Conservation (phyloP, 805 yeast genomes). For the Saturnispora quitensis region DNA sequence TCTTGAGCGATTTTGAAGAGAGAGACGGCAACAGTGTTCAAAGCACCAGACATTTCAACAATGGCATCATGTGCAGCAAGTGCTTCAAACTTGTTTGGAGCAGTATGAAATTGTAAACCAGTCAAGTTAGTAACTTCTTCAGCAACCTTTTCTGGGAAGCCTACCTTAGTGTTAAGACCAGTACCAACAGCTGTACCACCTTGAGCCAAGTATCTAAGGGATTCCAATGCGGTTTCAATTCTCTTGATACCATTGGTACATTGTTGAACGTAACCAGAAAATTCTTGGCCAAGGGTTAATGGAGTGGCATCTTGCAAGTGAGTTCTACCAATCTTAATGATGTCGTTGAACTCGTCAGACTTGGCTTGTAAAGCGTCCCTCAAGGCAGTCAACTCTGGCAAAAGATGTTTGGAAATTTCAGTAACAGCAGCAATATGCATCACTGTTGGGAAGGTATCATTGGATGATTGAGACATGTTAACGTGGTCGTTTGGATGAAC, state of each 20-base stretch:
- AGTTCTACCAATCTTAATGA: conserved; percentile 98
- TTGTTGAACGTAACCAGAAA: conserved; percentile 94
- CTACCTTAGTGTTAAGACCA: conserved; percentile 89
- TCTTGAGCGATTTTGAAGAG: conserved; percentile 96
- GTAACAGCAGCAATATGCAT: conserved; percentile 99
- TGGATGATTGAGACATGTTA: conserved; percentile 97
- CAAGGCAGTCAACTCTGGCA: conserved; percentile 73
- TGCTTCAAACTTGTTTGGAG: conserved; percentile 98
- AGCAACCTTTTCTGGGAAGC: conserved; percentile 84
- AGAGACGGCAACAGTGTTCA: conserved; percentile 90
- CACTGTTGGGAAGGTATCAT: conserved; percentile 98
- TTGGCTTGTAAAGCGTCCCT: conserved; percentile 72
- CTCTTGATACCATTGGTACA: conserved; percentile 83
- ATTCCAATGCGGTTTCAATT: conserved; percentile 67
- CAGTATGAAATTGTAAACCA: conserved; percentile 83
- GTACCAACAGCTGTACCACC: conserved; percentile 99
- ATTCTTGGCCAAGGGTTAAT: conserved; percentile 94
- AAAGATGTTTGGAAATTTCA: conserved; percentile 63
- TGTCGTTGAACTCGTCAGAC: conserved; percentile 73
- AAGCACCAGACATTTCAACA: conserved; percentile 95
- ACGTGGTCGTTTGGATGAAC: conserved; percentile 99
- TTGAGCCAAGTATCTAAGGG: conserved; percentile 81
- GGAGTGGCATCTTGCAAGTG: conserved; percentile 99
- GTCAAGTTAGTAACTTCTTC: conserved; percentile 77
- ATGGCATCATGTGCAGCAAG: conserved; percentile 98